Base-by-base conservation (phyloP, 164 flowering plant genomes). In the Annona cherimola region DNA sequence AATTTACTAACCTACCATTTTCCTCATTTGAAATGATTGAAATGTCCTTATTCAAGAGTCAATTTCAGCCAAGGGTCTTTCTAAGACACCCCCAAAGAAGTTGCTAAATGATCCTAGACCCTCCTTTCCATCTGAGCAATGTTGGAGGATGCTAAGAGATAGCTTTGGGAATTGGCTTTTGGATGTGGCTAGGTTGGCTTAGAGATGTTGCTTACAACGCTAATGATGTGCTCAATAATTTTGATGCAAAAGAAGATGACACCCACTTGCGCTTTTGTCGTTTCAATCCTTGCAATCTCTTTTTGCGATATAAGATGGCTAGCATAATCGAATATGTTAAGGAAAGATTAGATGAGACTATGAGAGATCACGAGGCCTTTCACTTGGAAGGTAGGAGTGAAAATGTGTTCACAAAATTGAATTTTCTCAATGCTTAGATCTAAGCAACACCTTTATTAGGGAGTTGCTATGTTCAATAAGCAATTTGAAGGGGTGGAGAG, bases 381-480 rank as follows among this genome's bases (percentile, higher is more conserved):
- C 59, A 46, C 8, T 63, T 74, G 40, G 41, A 4, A 11, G 44
- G 4, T 8, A 19, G 66, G 44, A 39, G 26, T 39, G 46, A 19
- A 42, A 7, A 63, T 45, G 9, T 64, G 44, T 18, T 69, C 46
- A 46, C 7, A 20, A 19, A 42, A 16, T 43, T 69, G 42, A 69
- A 3, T 57, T 46, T 11, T 35, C 20, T 75, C 14, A 62, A 69
- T 0, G 73, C 55, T 42, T 75, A 54, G 71, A 69, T 43, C 69
- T 75, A 54, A 40, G 68, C n/a, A 12, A 44, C 3, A 46, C 43
- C 55, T 64, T 11, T 35, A 55, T 63, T 18, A 18, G 5, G 19
- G 55, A 46, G 46, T 42, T 75, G 40, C 77, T 73, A 2, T 45
- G 26, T 62, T 75, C 73, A 3, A 59, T 75, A 3, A 69, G 67